Evolutionary conservation across 1,284 basidiomycete species (phyloP), one percentile per base, ranked within the genome.

Genomic region (Austroboletus niveus): DNA sequence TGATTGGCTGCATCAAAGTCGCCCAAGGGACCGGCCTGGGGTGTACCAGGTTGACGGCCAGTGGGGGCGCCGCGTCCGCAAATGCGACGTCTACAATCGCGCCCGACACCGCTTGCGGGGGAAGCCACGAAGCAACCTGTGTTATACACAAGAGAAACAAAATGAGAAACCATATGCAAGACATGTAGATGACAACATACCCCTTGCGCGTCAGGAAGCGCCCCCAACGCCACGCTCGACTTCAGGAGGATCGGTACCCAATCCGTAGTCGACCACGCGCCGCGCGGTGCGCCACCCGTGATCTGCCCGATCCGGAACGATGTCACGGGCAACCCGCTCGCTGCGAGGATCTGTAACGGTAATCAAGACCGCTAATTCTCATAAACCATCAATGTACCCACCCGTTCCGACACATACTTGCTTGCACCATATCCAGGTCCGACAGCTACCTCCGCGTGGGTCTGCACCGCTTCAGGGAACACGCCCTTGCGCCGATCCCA

Each of bases 81-180:
- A 70, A 63, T 1, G 58, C 57, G 15, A 66, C 50, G 24, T 63
- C 60, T 8, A 63, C 41, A 35, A 65, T 61, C 31, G 59, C 60
- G 17, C 51, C 47, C 1, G 59, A 58, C 10, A 71, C 62, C 1
- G 54, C 63, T 22, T 64, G 52, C n/a, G 57, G 54, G n/a, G 61
- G 69, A 14, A 72, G 54, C 65, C 63, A 71, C 5, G 65, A 62
- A 0, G 56, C 41, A 24, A 61, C 57, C 58, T 70, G 11, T 24
- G 22, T 24, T 3, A 24, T 24, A 24, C 22, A 24, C 22, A 24
- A 24, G 22, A 24, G 22, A 24, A 24, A 24, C 22, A 24, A 4
- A 24, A 24, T 24, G 22, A 24, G 22, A 24, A 24, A 24, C 22
- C 22, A 24, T 24, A 24, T 24, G 22, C 22, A 24, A 24, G 4